A percentile compares a stretch with the other conserved stretches of the same genome.
Conservation (phyloP, 129 eudicot genomes). For the Tagetes patula region DNA sequence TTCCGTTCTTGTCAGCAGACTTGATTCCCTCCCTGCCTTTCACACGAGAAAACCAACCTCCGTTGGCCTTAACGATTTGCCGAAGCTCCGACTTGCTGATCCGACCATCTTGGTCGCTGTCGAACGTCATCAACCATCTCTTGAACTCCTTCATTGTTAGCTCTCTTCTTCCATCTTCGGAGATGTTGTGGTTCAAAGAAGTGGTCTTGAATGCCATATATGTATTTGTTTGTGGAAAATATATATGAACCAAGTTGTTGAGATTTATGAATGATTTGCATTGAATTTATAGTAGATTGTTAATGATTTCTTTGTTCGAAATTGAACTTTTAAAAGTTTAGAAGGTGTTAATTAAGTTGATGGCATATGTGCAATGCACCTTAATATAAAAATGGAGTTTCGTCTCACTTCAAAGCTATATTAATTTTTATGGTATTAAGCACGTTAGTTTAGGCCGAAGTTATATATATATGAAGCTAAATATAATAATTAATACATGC, state of each 20-base stretch:
- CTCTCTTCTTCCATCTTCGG: constrained; percentile 39
- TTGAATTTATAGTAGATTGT: not conserved
- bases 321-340: no score
- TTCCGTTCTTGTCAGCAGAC: constrained; percentile 41
- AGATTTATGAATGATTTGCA: not conserved
- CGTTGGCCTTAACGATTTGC: constrained; percentile 36
- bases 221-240: not conserved
- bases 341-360: no score
- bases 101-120: constrained; percentile 37
- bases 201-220: constrained; percentile 36
- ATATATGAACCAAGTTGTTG: not conserved
- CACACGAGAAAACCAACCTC: constrained; percentile 46
- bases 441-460: no score
- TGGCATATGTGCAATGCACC: no score
- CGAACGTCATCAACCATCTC: constrained; percentile 46
- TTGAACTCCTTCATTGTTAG: constrained; percentile 48
- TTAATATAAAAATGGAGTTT: no score
- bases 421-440: no score
- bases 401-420: no score
- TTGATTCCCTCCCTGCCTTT: constrained; percentile 31
- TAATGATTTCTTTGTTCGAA: no score
- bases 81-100: constrained; percentile 43
- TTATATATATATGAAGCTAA: no score
- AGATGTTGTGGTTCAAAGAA: constrained; percentile 6
- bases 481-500: no score